These are phyloP conservation scores for Aspergillus luchuensis DNA, from an alignment of 2,329 filamentous ascomycete species.

Conservation along the genomic window DNA sequence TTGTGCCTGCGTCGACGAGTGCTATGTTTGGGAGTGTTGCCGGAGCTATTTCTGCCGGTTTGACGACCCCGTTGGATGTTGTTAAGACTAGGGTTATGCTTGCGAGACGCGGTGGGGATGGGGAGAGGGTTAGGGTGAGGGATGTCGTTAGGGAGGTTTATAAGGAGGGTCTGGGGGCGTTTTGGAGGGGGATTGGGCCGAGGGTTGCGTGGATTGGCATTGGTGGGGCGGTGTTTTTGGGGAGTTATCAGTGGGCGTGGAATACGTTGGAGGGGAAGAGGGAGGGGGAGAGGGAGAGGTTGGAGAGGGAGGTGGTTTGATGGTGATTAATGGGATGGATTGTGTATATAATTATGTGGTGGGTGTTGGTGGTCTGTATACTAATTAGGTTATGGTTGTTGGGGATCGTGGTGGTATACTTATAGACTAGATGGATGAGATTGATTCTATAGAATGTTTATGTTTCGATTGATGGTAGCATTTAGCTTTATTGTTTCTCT, in stretches of 20 bases:
- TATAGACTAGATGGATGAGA: too few species aligned
- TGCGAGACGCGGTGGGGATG: slow-evolving; percentile 60
- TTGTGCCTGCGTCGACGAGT: slow-evolving; percentile 72
- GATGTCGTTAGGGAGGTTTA: slow-evolving; percentile 66
- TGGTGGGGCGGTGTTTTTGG: slow-evolving; percentile 91
- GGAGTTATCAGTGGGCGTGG: slow-evolving; percentile 85
- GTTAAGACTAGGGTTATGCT: slow-evolving; percentile 97
- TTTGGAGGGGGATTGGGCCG: slow-evolving; percentile 65
- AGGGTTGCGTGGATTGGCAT: slow-evolving; percentile 92
- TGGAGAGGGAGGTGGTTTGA: neutral
- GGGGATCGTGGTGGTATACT: neutral
- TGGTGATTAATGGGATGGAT: too few species aligned
- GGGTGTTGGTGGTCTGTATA: too few species aligned
- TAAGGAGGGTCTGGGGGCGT: slow-evolving; percentile 49
- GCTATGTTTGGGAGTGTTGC: slow-evolving; percentile 81
- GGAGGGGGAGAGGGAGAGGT: slow-evolving; percentile 7
- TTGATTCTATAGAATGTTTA: too few species aligned
- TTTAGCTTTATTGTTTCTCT: too few species aligned
- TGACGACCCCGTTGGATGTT: slow-evolving; percentile 93
- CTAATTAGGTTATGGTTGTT: slow-evolving; percentile 6
- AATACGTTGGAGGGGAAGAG: slow-evolving; percentile 64
- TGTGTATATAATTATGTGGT: slow-evolving; percentile 13
- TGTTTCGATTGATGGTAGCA: too few species aligned
- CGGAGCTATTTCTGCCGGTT: slow-evolving; percentile 79
- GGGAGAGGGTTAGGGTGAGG: slow-evolving; percentile 44